Evolutionary conservation across 306 rosid genomes (phyloP), one percentile per base, ranked within the genome.

Genomic region (Hippophae gyantsensis): DNA sequence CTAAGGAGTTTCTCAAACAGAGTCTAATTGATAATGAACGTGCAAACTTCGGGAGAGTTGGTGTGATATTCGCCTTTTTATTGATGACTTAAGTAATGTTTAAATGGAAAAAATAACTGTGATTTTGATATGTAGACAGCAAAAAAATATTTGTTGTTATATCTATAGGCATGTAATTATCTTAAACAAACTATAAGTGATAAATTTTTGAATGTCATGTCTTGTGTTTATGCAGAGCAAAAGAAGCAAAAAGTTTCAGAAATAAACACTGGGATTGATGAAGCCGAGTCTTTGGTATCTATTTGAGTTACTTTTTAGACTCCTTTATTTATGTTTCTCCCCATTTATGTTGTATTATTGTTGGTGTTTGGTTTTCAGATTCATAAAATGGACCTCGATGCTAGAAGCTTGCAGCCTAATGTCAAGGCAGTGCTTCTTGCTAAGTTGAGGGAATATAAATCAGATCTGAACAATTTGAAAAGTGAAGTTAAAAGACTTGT

Each of bases 371-470:
- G 63, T 41, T 65, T 78, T 62, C 71, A 90, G 98, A 81, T 83
- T 66, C 81, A 85, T 32, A 85, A 85, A 74, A 87, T 90, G 98
- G 87, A 90, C 83, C 87, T 90, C 6, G 95, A 87, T 66, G 98
- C 98, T 10, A 81, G 96, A 86, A 81, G 79, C 85, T 83, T 90
- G 90, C 98, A 78, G 73, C 96, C 98, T 50, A 85, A 78, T 66
- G 52, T 83, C 27, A 90, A 76, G 86, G 92, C 64, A 45, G 75
- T 76, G 58, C 95, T 90, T 76, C 96, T 90, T 73, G 87, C 86
- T 63, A 90, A 83, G 81, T 75, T 90, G 80, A 85, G 98, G 69
- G 98, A 85, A 66, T 90, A 90, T 72, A 90, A 90, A 72, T 90
- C 98, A 6, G 98, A 90, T 73, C 79, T 90, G 63, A 90, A 85